Evolutionary conservation across 306 rosid species (phyloP), one percentile per base, ranked within the genome.

Genomic region (Ormosia emarginata): DNA sequence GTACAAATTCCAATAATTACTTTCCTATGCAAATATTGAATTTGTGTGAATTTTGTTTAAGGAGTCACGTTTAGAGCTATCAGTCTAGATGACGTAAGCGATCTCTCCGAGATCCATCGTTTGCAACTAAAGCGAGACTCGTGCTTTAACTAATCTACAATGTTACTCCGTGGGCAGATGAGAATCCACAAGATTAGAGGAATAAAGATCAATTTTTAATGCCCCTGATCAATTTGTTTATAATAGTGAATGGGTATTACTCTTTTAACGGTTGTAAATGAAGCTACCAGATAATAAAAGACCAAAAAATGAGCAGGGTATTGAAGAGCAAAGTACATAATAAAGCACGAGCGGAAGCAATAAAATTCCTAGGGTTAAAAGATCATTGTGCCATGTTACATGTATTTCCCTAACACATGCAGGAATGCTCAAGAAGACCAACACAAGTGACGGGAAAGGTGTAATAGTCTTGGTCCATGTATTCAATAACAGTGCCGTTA

Each of bases 341-440:
- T 11, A 30, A 33, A 12, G 17, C 72, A 8, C 47, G 5, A 15
- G 79, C 67, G 0, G 43, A 72, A 15, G 39, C 39, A 74, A 74
- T 3, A 55, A 30, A 10, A 63, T 29, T 74, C 73, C 46, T 37
- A 1, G 44, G 47, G 80, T 81, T 36, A 36, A 68, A 82, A 40
- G 18, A 77, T 52, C 86, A 32, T 40, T 50, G 71, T 41, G 74
- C 71, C 44, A 64, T 65, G 37, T 70, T 70, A 70, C 74, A 70
- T 30, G 86, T 32, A 70, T 77, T 77, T 70, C 74, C 57, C 43
- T 9, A 49, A 70, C 40, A 52, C 61, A 5, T 81, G 49, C 34
- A 40, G 49, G 39, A 69, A 61, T 36, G 70, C 57, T 69, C 67
- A 64, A 36, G 66, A 57, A n/a, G 44, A 62, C 47, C 46, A 74